These are phyloP conservation scores for Monilinia aucupariae DNA, from an alignment of 2,329 filamentous ascomycete species.

Conservation along the genomic window DNA sequence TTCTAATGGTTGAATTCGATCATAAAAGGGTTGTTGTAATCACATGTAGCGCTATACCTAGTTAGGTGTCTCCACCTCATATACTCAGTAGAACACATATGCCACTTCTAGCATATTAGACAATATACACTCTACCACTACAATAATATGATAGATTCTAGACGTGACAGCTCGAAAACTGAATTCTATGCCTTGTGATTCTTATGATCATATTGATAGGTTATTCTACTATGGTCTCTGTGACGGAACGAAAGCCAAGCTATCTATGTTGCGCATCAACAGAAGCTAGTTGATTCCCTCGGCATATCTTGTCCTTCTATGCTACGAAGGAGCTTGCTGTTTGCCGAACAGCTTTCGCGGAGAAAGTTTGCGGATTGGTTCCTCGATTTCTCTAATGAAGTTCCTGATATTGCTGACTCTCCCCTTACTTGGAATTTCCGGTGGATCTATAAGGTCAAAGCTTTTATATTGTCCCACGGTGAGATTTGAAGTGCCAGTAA, in stretches of 20 bases:
- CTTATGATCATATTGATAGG: not conserved
- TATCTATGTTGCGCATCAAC: not conserved
- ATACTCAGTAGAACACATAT: too few species aligned
- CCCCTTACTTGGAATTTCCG: not conserved
- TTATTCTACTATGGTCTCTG: not conserved
- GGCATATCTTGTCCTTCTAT: not conserved
- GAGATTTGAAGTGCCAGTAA: not conserved
- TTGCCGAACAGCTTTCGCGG: not conserved
- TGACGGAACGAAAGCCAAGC: not conserved
- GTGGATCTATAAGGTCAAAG: not conserved
- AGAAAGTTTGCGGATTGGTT: not conserved
- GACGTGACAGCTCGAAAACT: not conserved
- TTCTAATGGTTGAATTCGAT: too few species aligned
- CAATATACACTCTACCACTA: too few species aligned
- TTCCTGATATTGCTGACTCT: not conserved
- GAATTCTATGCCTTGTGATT: conserved; percentile 1
- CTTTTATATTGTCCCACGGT: too few species aligned
- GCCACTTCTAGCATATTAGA: too few species aligned
- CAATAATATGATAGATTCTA: not conserved
- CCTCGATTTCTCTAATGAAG: not conserved
- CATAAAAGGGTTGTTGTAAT: too few species aligned
- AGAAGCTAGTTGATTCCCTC: not conserved
- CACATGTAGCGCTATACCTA: too few species aligned
- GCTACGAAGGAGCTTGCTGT: not conserved
- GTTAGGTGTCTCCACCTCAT: too few species aligned